Evolutionary conservation across 148 eudicot genomes (phyloP).

Genomic region (Camellia sinensis): DNA sequence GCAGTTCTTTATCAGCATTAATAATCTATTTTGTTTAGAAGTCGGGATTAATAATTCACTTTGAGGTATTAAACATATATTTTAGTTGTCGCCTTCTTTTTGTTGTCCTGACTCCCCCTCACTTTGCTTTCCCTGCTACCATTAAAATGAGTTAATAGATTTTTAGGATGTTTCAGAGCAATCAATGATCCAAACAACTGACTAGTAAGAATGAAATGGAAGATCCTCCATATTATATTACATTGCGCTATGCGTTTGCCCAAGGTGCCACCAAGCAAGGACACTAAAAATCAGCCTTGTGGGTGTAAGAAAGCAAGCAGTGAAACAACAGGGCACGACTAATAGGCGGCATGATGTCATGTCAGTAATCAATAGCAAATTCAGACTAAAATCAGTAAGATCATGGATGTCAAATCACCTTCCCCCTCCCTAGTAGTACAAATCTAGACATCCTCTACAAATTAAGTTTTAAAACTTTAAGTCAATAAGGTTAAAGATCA

Average conservation of each 20-base stretch:
- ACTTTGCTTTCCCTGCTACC: background rate
- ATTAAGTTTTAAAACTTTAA: background rate
- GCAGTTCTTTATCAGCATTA: background rate
- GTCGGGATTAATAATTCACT: background rate
- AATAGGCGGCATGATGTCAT: background rate
- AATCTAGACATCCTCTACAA: background rate
- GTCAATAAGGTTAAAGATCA: background rate
- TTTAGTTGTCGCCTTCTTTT: background rate
- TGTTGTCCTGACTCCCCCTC: background rate
- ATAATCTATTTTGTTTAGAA: background rate
- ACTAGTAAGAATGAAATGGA: background rate
- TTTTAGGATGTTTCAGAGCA: background rate
- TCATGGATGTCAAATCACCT: no score
- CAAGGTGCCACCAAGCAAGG: background rate
- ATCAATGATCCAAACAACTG: background rate
- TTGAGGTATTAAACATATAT: background rate
- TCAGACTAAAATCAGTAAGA: background rate
- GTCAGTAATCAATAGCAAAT: background rate
- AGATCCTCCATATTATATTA: background rate
- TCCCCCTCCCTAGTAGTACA: background rate
- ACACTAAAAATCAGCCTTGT: background rate
- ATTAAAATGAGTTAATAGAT: background rate
- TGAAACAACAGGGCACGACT: background rate
- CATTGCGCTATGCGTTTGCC: background rate
- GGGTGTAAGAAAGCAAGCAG: background rate